Conservation (phyloP, 257 asterid species). For the Cinchona pubescens region DNA sequence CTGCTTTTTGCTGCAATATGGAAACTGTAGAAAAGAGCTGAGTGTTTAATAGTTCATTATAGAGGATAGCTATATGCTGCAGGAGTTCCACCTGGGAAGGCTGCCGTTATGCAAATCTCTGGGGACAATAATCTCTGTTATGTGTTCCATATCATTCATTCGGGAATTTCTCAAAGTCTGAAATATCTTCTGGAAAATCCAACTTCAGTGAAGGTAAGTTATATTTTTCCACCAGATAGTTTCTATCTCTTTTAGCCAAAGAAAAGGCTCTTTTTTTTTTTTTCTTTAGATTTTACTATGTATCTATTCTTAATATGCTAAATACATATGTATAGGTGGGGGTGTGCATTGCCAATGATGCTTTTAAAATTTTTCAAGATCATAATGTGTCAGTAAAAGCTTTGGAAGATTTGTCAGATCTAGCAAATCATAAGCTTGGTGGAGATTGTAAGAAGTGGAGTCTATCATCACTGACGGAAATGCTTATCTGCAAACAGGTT, state of each 20-base stretch:
- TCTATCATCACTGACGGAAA: constrained; percentile 67
- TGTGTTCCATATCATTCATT: constrained; percentile 73
- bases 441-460: constrained; percentile 70
- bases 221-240: neutral
- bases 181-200: constrained; percentile 68
- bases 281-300: neutral
- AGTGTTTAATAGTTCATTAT: constrained; percentile 15
- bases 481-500: constrained; percentile 72
- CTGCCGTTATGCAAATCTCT: constrained; percentile 90
- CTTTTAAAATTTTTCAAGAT: constrained; percentile 52
- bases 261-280: neutral
- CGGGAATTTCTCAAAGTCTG: constrained; percentile 70
- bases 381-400: constrained; percentile 49
- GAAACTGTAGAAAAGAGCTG: neutral
- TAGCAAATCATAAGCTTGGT: constrained; percentile 71
- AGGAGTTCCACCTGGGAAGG: constrained; percentile 84
- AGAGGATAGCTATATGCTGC: constrained; percentile 22
- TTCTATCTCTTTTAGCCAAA: neutral
- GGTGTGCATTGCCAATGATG: constrained; percentile 63
- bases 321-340: constrained; percentile 59
- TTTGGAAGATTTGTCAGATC: constrained; percentile 61
- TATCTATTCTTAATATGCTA: constrained; percentile 8
- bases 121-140: constrained; percentile 58
- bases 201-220: constrained; percentile 58
- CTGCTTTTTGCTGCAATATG: neutral